Percentiles rank a stretch among this genome's conserved stretches.
Evolutionary conservation across 257 asterid genomes (phyloP).

Genomic region (Solanum gandarillasii): DNA sequence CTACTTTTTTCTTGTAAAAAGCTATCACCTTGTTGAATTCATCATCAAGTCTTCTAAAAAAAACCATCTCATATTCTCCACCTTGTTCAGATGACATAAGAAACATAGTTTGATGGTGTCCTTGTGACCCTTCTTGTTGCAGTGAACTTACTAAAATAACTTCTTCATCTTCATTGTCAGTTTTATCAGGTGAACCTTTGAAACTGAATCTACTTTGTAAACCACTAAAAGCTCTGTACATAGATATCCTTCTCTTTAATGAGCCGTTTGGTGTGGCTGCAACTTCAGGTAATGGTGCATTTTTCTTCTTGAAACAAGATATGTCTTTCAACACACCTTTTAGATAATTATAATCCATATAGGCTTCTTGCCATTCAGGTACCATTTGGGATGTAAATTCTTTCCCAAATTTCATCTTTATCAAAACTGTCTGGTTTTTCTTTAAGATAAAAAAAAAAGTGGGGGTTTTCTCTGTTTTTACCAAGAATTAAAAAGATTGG

Average conservation of each 20-base stretch:
- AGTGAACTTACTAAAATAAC: slow-evolving; percentile 41
- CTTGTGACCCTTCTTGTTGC: slow-evolving; percentile 18
- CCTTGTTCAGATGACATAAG: slow-evolving; percentile 58
- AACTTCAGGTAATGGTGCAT: slow-evolving; percentile 3
- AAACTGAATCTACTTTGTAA: slow-evolving; percentile 17
- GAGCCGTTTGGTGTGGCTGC: slow-evolving; percentile 13
- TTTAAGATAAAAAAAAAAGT: not conserved
- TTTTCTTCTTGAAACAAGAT: slow-evolving; percentile 11
- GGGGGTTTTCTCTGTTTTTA: not conserved
- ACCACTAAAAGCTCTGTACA: slow-evolving; percentile 83
- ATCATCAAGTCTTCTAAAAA: slow-evolving; percentile 43
- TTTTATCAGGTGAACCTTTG: slow-evolving; percentile 1
- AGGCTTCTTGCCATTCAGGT: slow-evolving; percentile 72
- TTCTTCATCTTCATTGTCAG: slow-evolving; percentile 42
- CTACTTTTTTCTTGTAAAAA: slow-evolving; percentile 46
- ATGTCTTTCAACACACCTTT: slow-evolving; percentile 41
- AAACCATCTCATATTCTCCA: slow-evolving; percentile 50
- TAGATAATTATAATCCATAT: slow-evolving; percentile 58
- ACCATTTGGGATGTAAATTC: slow-evolving; percentile 77
- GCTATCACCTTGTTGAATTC: slow-evolving; percentile 61
- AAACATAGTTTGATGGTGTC: slow-evolving; percentile 48
- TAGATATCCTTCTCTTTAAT: slow-evolving; percentile 38
- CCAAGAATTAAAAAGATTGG: not conserved
- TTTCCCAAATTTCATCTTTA: slow-evolving; percentile 80
- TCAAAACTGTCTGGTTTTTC: not conserved